Evolutionary conservation across 345 rosid genomes (phyloP).

Genomic region (Stellera chamaejasme): DNA sequence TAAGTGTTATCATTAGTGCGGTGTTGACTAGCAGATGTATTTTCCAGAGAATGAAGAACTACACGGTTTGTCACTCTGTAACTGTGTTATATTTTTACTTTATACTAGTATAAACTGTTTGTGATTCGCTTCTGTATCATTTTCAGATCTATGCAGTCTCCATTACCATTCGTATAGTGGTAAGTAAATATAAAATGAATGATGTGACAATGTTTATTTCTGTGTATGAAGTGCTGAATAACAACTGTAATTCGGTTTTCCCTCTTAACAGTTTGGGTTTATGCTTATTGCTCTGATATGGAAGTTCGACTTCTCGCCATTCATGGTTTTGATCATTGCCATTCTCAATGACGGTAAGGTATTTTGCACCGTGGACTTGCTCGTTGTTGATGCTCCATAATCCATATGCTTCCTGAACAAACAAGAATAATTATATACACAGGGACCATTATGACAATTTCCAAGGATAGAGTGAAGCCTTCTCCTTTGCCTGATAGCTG

Average conservation of each 20-base stretch:
- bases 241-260: neutral
- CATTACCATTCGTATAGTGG: constrained; percentile 92
- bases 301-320: constrained; percentile 85
- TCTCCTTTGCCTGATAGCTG: constrained; percentile 95
- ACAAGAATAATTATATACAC: neutral
- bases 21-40: constrained; percentile 84
- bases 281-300: constrained; percentile 84
- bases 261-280: constrained; percentile 61
- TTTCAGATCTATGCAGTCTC: constrained; percentile 86
- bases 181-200: constrained; percentile 20
- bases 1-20: constrained; percentile 89
- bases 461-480: constrained; percentile 90
- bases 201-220: neutral
- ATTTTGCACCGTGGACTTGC: neutral
- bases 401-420: no score
- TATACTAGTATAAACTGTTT: neutral
- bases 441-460: constrained; percentile 96
- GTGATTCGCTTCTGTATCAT: neutral
- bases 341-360: constrained; percentile 79
- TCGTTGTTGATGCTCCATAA: no score
- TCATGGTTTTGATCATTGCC: constrained; percentile 95
- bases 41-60: constrained; percentile 96
- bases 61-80: constrained; percentile 40
- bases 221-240: neutral
- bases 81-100: constrained; percentile 3